These are phyloP conservation scores for Plenodomus tracheiphilus DNA, from an alignment of 2,329 filamentous ascomycete species.

Conservation along the genomic window DNA sequence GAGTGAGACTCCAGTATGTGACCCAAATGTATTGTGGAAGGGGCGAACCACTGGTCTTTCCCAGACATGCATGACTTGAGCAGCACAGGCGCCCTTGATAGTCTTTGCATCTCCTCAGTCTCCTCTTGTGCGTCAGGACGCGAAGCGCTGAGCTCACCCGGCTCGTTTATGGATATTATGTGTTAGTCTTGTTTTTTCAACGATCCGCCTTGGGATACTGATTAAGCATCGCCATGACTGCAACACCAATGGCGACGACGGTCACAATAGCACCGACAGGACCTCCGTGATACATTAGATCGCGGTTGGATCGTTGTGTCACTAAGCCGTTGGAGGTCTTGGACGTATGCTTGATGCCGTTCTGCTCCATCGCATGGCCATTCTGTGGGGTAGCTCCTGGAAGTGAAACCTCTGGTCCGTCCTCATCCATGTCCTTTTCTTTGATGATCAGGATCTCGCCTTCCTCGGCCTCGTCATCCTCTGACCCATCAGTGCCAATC, in stretches of 20 bases:
- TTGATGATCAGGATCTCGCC: constrained; percentile 44
- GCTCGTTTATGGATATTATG: neutral
- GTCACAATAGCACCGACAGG: constrained; percentile 45
- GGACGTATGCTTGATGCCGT: constrained; percentile 18
- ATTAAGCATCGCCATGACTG: constrained; percentile 48
- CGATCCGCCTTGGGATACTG: constrained; percentile 51
- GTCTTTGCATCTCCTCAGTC: neutral
- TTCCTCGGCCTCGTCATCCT: constrained; percentile 32
- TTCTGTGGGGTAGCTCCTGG: constrained; percentile 31
- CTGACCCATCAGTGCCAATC: constrained; percentile 19
- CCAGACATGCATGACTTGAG: neutral
- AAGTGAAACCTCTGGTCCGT: constrained; percentile 23
- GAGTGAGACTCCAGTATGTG: too few relatives aligned
- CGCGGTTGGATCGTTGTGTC: constrained; percentile 29
- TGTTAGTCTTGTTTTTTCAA: constrained; percentile 30
- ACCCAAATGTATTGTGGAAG: too few relatives aligned
- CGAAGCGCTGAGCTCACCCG: neutral
- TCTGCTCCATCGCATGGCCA: constrained; percentile 30
- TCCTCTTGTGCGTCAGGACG: neutral
- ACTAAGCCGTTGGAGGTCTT: constrained; percentile 31
- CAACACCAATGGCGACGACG: constrained; percentile 46
- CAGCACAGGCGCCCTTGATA: neutral
- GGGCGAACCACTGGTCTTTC: too few relatives aligned
- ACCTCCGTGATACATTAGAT: constrained; percentile 41
- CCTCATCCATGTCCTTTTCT: constrained; percentile 33